A percentile compares a stretch with the other conserved stretches of the same genome.
Evolutionary conservation across 805 yeast species (phyloP).

Genomic region (Kluyveromyces starmeri): DNA sequence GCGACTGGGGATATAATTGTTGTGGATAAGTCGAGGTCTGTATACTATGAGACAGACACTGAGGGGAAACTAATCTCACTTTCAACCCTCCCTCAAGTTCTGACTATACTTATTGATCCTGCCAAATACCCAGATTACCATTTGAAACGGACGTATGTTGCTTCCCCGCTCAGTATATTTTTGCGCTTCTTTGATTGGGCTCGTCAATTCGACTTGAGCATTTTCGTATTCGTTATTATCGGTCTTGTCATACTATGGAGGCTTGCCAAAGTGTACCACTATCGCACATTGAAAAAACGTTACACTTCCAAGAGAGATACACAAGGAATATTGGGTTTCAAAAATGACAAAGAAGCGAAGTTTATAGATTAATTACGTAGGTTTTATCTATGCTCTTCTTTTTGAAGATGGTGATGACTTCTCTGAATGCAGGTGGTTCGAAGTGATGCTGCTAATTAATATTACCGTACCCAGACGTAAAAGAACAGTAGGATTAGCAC

Average conservation of each 20-base stretch:
- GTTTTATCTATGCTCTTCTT: no score
- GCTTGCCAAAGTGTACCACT: conserved; percentile 7
- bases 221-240: conserved; percentile 26
- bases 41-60: conserved; percentile 29
- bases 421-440: no score
- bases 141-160: conserved; percentile 27
- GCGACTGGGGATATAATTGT: conserved; percentile 50
- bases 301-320: conserved; percentile 20
- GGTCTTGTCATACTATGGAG: conserved; percentile 3
- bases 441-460: no score
- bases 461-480: conserved; percentile 36
- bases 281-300: conserved; percentile 8
- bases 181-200: conserved; percentile 36
- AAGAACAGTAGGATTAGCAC: conserved; percentile 43
- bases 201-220: conserved; percentile 38
- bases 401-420: no score
- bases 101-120: conserved; percentile 33
- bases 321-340: conserved; percentile 13
- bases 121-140: conserved; percentile 11
- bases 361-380: not conserved
- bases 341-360: not conserved
- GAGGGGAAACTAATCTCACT: conserved; percentile 32
- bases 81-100: conserved; percentile 24
- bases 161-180: conserved; percentile 35
- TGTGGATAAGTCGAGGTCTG: conserved; percentile 33